A percentile compares a stretch with the other conserved stretches of the same genome.
These are phyloP conservation scores for Nicotiana knightiana DNA, from an alignment of 257 asterid species.

Conservation along the genomic window DNA sequence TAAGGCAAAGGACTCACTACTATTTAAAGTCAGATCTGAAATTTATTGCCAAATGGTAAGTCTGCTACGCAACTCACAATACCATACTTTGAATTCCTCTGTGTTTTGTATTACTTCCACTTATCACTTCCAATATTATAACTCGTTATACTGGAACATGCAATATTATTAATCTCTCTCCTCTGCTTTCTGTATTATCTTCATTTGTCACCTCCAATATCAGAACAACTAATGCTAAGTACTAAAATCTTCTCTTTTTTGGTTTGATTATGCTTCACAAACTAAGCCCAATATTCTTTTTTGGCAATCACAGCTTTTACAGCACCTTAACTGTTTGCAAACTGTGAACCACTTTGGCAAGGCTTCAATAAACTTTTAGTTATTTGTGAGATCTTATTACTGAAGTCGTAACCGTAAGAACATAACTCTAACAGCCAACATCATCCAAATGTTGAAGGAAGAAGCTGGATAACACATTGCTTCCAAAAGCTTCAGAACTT, in stretches of 20 bases:
- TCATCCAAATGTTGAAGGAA: background rate
- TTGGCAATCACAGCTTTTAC: background rate
- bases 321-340: background rate
- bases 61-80: background rate
- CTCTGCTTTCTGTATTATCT: background rate
- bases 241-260: background rate
- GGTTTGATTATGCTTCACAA: background rate
- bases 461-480: background rate
- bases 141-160: background rate
- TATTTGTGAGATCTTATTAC: background rate
- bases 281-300: background rate
- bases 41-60: background rate
- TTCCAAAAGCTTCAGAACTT: background rate
- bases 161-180: background rate
- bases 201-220: background rate
- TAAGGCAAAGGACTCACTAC: background rate
- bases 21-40: background rate
- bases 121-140: background rate
- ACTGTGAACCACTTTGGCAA: background rate
- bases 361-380: background rate
- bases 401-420: background rate
- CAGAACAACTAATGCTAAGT: background rate
- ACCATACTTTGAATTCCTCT: background rate
- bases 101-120: background rate
- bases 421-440: constrained; percentile 6